Percentiles rank a stretch among this genome's conserved stretches.
Evolutionary conservation across 768 basidiomycete species (phyloP).

Genomic region (Asterophora parasitica): DNA sequence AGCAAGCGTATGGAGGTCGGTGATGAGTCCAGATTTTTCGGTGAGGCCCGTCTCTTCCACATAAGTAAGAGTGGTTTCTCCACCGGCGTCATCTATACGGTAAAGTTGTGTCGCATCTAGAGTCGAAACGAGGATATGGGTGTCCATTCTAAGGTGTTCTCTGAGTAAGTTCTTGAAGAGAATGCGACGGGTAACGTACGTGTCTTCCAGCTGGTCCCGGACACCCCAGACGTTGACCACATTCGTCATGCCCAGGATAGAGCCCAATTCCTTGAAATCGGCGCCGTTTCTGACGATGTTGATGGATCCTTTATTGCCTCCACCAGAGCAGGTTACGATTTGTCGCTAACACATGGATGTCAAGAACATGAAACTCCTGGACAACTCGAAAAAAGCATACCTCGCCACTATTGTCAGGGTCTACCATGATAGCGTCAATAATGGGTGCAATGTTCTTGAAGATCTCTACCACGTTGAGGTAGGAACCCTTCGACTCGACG

Average conservation of each 20-base stretch:
- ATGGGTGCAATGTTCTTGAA: constrained; percentile 83
- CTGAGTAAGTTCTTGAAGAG: constrained; percentile 27
- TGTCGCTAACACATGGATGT: constrained; percentile 44
- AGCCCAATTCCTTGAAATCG: constrained; percentile 64
- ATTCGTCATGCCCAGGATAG: constrained; percentile 50
- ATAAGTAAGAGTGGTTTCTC: constrained; percentile 36
- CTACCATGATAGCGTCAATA: constrained; percentile 71
- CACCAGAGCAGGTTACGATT: constrained; percentile 85
- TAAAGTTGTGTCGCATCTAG: constrained; percentile 51
- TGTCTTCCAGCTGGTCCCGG: constrained; percentile 38
- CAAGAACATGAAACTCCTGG: too few species aligned
- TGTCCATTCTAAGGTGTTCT: constrained; percentile 25
- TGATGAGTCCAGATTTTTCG: constrained; percentile 35
- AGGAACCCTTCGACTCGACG: constrained; percentile 48
- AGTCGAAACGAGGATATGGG: constrained; percentile 59
- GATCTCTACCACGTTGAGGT: constrained; percentile 55
- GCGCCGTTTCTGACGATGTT: constrained; percentile 79
- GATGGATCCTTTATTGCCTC: constrained; percentile 68
- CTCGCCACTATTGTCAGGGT: constrained; percentile 67
- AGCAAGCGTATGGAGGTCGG: constrained; percentile 54
- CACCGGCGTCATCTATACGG: constrained; percentile 36
- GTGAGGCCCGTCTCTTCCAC: constrained; percentile 27
- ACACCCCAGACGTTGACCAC: constrained; percentile 64
- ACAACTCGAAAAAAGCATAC: constrained; percentile 27
- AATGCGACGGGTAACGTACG: constrained; percentile 34